Evolutionary conservation across 257 asterid genomes (phyloP).

Genomic region (Gynochthodes officinalis): DNA sequence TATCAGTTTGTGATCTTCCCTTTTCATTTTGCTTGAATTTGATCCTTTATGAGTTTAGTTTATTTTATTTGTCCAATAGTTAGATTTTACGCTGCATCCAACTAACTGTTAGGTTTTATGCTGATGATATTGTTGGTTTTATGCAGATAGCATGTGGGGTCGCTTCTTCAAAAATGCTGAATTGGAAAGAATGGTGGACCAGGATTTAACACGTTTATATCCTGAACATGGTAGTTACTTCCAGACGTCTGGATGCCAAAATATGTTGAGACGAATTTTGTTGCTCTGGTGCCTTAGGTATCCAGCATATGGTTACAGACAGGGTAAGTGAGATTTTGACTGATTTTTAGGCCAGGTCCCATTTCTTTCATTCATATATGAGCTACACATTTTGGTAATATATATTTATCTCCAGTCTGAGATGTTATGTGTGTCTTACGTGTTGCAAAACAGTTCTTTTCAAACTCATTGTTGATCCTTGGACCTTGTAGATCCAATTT

Average conservation of each 20-base stretch:
- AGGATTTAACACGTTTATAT: slow-evolving; percentile 91
- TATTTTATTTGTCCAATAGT: not conserved
- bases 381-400: not conserved
- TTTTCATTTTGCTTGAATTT: not conserved
- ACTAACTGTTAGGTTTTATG: not conserved
- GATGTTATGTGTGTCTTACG: not conserved
- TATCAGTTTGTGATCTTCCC: not conserved
- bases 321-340: slow-evolving; percentile 45
- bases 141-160: slow-evolving; percentile 96
- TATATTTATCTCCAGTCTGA: not conserved
- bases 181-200: slow-evolving; percentile 92
- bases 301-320: slow-evolving; percentile 86
- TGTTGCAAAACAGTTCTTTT: not conserved
- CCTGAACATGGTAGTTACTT: slow-evolving; percentile 95
- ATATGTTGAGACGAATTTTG: slow-evolving; percentile 79
- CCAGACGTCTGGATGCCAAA: slow-evolving; percentile 85
- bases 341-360: not conserved
- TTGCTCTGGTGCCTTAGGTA: slow-evolving; percentile 91
- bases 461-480: not conserved
- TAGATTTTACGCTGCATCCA: not conserved
- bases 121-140: not conserved
- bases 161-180: slow-evolving; percentile 94
- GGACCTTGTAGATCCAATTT: no score
- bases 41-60: not conserved
- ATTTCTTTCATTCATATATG: not conserved